phyloP scores from a whole-genome alignment of 164 flowering plant genomes.

The Protea cynaroides region DNA sequence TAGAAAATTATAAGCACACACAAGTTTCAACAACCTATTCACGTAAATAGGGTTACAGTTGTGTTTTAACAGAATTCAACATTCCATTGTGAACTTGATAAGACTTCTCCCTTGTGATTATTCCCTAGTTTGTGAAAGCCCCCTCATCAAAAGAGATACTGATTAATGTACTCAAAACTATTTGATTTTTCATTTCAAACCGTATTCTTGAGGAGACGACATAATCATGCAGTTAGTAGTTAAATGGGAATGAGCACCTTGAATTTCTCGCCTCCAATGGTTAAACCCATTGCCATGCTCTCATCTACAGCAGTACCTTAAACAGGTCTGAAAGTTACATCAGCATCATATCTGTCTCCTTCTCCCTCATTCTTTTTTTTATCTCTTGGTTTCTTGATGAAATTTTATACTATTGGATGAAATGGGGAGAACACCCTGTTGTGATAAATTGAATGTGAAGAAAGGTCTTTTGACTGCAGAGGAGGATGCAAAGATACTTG shows the following conservation, averaged over 20 bases:
- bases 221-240: constrained; percentile 53
- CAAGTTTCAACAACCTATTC: neutral
- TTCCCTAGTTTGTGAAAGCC: constrained; percentile 10
- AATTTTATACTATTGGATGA: neutral
- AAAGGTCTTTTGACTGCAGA: constrained; percentile 61
- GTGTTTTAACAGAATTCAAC: neutral
- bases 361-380: constrained; percentile 4
- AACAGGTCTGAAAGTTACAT: constrained; percentile 3
- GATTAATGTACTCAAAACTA: constrained; percentile 9
- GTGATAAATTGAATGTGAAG: constrained; percentile 52
- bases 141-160: constrained; percentile 22
- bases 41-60: neutral
- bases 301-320: neutral
- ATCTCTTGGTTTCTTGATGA: too few species aligned
- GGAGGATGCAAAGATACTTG: constrained; percentile 63
- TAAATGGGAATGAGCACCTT: constrained; percentile 43
- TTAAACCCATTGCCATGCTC: too few species aligned
- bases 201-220: constrained; percentile 24
- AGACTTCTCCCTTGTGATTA: constrained; percentile 25
- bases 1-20: too few species aligned
- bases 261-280: constrained; percentile 53
- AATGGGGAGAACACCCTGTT: constrained; percentile 68
- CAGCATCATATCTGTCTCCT: constrained; percentile 5
- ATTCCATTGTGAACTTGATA: constrained; percentile 6
- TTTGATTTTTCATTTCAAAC: constrained; percentile 26